Base-by-base conservation (phyloP, 164 flowering plant species). In the Vitis cinerea region DNA sequence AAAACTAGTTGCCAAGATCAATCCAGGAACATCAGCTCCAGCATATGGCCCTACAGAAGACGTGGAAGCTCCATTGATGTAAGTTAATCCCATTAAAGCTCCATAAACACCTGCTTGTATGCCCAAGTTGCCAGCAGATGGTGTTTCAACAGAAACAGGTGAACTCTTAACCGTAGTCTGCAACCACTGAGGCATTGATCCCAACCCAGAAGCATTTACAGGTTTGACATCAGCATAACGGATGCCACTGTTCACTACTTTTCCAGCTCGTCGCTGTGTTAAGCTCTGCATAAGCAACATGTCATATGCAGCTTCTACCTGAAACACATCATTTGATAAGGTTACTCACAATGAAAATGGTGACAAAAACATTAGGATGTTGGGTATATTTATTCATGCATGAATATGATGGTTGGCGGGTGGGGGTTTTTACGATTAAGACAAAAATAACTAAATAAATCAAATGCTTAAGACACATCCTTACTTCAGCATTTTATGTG, bases 261-360 rank as follows among this genome's bases (percentile, higher is more conserved):
- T 94, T 53, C 98, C 94, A 9, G 90, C 90, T 69, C 88, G 82
- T 9, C 99, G 79, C 77, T 87, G 97, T 10, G 88, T 81, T 69
- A 94, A 79, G 72, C 98, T 92, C 70, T 84, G 87, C 99, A 92
- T 90, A 63, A 91, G 93, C 82, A 94, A 74, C 94, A 90, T 94
- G 67, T 92, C 98, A 85, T 91, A 94, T 72, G 99, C 98, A 82
- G 97, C 98, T 77, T 94, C 97, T 16, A 85, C 92, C 99, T 94
- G 84, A 76, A 74, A 74, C 59, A 72, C 23, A 62, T 47, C 44
- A 23, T 23, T 23, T 23, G 44, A 37, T 37, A 37, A 37, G 44
- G 44, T 37, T 37, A 37, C 44, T 37, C 44, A 37, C 44, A 37
- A 37, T 6, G 7, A 6, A 37, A 37, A 37, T 37, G 6, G 44